Evolutionary conservation across 1,284 basidiomycete genomes (phyloP).

Genomic region (Coniferiporia weirii): DNA sequence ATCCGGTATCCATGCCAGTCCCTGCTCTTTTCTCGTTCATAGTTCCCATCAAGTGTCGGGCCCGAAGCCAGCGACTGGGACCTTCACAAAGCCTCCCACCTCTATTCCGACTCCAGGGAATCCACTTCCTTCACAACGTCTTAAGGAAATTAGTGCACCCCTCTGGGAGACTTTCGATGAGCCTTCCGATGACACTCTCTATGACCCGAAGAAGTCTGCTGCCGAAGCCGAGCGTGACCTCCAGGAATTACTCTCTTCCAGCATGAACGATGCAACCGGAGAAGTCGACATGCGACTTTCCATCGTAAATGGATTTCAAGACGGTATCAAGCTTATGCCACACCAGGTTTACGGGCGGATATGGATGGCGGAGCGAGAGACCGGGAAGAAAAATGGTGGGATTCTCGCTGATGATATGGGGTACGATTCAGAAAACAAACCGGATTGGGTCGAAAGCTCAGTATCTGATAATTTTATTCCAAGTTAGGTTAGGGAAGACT

Average conservation of each 20-base stretch:
- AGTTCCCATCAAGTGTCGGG: background rate
- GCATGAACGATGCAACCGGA: conserved; percentile 42
- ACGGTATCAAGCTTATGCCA: conserved; percentile 68
- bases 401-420: conserved; percentile 94
- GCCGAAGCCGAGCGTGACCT: conserved; percentile 49
- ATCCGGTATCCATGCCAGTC: background rate
- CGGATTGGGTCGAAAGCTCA: background rate
- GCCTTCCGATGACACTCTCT: conserved; percentile 28
- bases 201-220: conserved; percentile 36
- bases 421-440: conserved; percentile 31
- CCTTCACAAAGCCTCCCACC: conserved; percentile 7
- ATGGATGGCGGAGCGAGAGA: conserved; percentile 88
- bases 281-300: conserved; percentile 62
- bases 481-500: conserved; percentile 76
- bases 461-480: background rate
- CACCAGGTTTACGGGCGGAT: conserved; percentile 82
- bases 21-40: background rate
- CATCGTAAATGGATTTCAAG: conserved; percentile 66
- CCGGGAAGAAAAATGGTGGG: conserved; percentile 74
- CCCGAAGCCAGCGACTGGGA: background rate
- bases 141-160: conserved; percentile 3
- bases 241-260: conserved; percentile 32
- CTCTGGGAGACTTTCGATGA: conserved; percentile 30
- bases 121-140: background rate
- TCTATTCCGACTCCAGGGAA: conserved; percentile 8